Conservation (phyloP, 208 protist species). For the Acanthamoeba castellanii region DNA sequence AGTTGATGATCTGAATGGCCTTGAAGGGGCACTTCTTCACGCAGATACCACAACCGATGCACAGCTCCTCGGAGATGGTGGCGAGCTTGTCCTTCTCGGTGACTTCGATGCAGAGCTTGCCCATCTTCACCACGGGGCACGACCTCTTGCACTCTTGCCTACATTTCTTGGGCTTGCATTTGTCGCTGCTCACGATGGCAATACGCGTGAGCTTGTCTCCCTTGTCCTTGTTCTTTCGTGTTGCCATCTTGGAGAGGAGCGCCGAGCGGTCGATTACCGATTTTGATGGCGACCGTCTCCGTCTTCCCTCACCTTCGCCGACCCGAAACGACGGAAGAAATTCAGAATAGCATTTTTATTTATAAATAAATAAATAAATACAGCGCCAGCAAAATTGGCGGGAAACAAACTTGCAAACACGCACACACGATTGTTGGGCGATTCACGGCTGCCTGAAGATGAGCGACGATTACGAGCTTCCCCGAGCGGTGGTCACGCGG, state of each 20-base stretch:
- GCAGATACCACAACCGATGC: constrained; percentile 99
- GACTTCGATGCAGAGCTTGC: constrained; percentile 99
- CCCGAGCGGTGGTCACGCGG: constrained; percentile 36
- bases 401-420: not conserved
- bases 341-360: too few species aligned
- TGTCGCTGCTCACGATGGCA: constrained; percentile 98
- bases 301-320: too few species aligned
- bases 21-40: constrained; percentile 99
- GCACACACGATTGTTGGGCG: too few species aligned
- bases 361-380: not conserved
- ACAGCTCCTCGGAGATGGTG: constrained; percentile 99
- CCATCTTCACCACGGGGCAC: constrained; percentile 98
- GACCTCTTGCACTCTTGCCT: constrained; percentile 98
- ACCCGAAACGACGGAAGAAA: too few species aligned
- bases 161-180: constrained; percentile 99
- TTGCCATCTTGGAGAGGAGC: not conserved
- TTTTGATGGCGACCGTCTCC: too few species aligned
- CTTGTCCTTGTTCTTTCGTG: constrained; percentile 66
- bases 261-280: too few species aligned
- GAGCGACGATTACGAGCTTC: constrained; percentile 65
- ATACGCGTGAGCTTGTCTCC: constrained; percentile 97
- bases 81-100: constrained; percentile 94
- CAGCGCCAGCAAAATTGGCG: not conserved
- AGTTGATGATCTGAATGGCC: constrained; percentile 99
- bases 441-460: not conserved